Percentiles rank a stretch among this genome's conserved stretches.
Conservation (phyloP, 495 filamentous ascomycete species). For the Emericellopsis terricola region DNA sequence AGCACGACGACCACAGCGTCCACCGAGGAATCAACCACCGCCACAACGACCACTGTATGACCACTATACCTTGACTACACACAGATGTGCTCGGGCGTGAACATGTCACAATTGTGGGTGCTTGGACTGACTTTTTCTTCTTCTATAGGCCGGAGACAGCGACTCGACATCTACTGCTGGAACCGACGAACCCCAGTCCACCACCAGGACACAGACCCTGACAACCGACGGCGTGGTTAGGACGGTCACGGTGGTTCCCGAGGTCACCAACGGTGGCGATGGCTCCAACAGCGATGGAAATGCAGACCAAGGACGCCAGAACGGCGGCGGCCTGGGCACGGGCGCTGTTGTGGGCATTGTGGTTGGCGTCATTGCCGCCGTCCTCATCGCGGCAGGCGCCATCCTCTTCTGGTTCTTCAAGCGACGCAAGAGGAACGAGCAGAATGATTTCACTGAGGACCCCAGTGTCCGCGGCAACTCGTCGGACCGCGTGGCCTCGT, state of each 20-base stretch:
- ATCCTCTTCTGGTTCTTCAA: slow-evolving; percentile 16
- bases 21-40: too few relatives aligned
- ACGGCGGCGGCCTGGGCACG: slow-evolving; percentile 10
- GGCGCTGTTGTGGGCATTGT: slow-evolving; percentile 23
- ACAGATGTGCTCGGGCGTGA: too few relatives aligned
- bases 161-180: slow-evolving; percentile 4
- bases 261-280: neutral
- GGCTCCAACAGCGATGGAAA: slow-evolving; percentile 11
- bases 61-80: too few relatives aligned
- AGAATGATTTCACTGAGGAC: slow-evolving; percentile 8
- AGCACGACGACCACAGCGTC: too few relatives aligned
- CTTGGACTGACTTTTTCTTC: too few relatives aligned
- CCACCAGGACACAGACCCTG: slow-evolving; percentile 14
- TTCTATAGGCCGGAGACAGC: too few relatives aligned
- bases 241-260: slow-evolving; percentile 16
- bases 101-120: too few relatives aligned
- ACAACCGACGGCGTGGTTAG: slow-evolving; percentile 21
- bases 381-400: slow-evolving; percentile 10
- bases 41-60: too few relatives aligned
- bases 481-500: slow-evolving; percentile 17
- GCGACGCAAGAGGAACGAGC: slow-evolving; percentile 9
- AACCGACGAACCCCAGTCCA: slow-evolving; percentile 4
- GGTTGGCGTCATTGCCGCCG: slow-evolving; percentile 18
- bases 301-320: slow-evolving; percentile 4
- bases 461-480: slow-evolving; percentile 20